Evolutionary conservation across 495 filamentous ascomycete genomes (phyloP), one percentile per base, ranked within the genome.

Genomic region (Clavariopsis aquatica): DNA sequence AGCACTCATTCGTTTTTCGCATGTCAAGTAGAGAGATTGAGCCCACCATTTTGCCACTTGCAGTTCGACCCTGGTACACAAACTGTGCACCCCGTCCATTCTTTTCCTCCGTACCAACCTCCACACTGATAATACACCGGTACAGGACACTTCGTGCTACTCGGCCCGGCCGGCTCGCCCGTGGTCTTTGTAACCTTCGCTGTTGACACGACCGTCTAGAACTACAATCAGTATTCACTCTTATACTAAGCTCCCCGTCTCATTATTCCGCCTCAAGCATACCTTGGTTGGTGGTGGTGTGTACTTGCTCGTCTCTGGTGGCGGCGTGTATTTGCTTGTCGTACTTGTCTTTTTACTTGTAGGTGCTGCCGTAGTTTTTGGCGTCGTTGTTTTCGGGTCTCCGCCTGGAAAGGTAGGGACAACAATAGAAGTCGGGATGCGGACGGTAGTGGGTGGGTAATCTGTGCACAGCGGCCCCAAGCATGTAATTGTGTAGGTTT

Each of bases 51-150:
- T 54, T 68, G 65, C 24, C 1, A n/a, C 1, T 59, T 52, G 43
- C 65, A 68, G 1, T 52, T 23, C 12, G 65, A 45, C 8, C 65
- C 65, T 10, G 27, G 7, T 15, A 59, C 65, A 59, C 65, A 68
- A 27, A 36, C 59, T 22, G 59, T 64, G 27, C 65, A 68, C 15
- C 65, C 65, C n/a, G 52, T 56, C 65, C 65, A 68, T 17, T 54
- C 45, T n/a, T 54, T 49, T 7, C 49, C 60, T 17, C 52, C 51
- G 54, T 62, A 38, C 5, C 23, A 62, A 4, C 64, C 64, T 0
- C 60, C 65, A 27, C 65, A 68, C 36, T 68, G 27, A 24, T 64
- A 68, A 27, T 68, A 68, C 38, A 64, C 43, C 23, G 65, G 65
- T 27, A 68, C 65, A 7, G 65, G 65, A 27, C 65, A 68, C 36